Conservation (phyloP, 2,329 filamentous ascomycete species). For the Curvularia sp. region DNA sequence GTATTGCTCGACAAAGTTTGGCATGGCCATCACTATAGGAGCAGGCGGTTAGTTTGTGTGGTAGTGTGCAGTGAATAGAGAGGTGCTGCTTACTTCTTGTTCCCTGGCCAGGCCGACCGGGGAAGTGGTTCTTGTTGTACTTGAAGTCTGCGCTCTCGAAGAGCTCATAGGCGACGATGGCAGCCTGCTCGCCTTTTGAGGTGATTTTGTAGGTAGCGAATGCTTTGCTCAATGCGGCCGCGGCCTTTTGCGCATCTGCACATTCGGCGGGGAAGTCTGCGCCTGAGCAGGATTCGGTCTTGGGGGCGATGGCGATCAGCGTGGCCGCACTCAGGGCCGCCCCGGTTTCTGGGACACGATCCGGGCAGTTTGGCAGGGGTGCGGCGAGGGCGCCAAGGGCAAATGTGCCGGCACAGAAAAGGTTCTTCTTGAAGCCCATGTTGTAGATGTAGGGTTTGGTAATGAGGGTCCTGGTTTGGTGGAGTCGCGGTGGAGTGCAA, state of each 20-base stretch:
- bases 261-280: constrained; percentile 64
- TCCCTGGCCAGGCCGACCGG: constrained; percentile 70
- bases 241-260: constrained; percentile 63
- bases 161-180: constrained; percentile 72
- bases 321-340: constrained; percentile 31
- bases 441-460: constrained; percentile 19
- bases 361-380: constrained; percentile 24
- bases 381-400: constrained; percentile 51
- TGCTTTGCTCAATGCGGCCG: constrained; percentile 62
- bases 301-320: constrained; percentile 65
- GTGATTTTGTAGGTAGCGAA: constrained; percentile 66
- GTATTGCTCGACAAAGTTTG: constrained; percentile 63
- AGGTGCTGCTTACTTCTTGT: constrained; percentile 52
- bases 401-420: constrained; percentile 35
- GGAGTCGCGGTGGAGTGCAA: not conserved
- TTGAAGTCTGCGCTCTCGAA: constrained; percentile 74
- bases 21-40: constrained; percentile 63
- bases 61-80: too few relatives aligned
- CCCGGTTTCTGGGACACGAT: constrained; percentile 8
- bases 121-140: constrained; percentile 72
- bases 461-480: not conserved
- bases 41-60: not conserved
- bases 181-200: constrained; percentile 68
- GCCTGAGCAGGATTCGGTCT: constrained; percentile 61
- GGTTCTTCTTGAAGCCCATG: constrained; percentile 36